These are phyloP conservation scores for Diaporthe aspalathi DNA, from an alignment of 2,329 filamentous ascomycete genomes.

Conservation along the genomic window DNA sequence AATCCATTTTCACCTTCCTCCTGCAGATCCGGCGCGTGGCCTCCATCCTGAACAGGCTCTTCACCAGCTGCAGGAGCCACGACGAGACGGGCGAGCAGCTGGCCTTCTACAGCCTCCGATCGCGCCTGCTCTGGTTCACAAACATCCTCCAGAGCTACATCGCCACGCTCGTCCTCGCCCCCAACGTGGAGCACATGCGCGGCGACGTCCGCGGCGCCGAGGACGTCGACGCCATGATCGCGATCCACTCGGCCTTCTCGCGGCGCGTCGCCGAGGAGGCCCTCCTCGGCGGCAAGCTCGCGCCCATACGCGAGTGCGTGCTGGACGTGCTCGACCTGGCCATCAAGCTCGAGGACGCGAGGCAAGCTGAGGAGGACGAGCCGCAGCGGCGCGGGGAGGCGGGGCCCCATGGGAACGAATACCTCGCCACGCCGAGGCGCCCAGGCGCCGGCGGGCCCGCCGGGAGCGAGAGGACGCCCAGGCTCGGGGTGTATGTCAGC, in stretches of 20 bases:
- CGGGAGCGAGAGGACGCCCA: slow-evolving; percentile 39
- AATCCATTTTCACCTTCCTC: slow-evolving; percentile 78
- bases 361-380: slow-evolving; percentile 51
- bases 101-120: slow-evolving; percentile 71
- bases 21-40: slow-evolving; percentile 81
- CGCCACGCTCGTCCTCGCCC: slow-evolving; percentile 76
- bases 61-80: slow-evolving; percentile 64
- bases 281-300: slow-evolving; percentile 75
- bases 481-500: slow-evolving; percentile 41
- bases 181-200: slow-evolving; percentile 67
- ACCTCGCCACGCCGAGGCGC: slow-evolving; percentile 29
- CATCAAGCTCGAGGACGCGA: slow-evolving; percentile 74
- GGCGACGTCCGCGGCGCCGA: slow-evolving; percentile 67
- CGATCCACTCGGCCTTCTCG: slow-evolving; percentile 73
- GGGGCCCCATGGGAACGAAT: slow-evolving; percentile 40
- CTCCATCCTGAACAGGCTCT: slow-evolving; percentile 72
- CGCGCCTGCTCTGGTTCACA: slow-evolving; percentile 81
- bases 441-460: slow-evolving; percentile 42
- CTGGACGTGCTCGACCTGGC: slow-evolving; percentile 82
- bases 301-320: slow-evolving; percentile 77
- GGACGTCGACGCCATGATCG: slow-evolving; percentile 86
- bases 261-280: slow-evolving; percentile 73
- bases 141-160: slow-evolving; percentile 81
- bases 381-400: too few relatives aligned
- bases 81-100: slow-evolving; percentile 56